Percentiles rank a stretch among this genome's conserved stretches.
These are phyloP conservation scores for Begonia fuchsioides DNA, from an alignment of 306 rosid species.

Conservation along the genomic window DNA sequence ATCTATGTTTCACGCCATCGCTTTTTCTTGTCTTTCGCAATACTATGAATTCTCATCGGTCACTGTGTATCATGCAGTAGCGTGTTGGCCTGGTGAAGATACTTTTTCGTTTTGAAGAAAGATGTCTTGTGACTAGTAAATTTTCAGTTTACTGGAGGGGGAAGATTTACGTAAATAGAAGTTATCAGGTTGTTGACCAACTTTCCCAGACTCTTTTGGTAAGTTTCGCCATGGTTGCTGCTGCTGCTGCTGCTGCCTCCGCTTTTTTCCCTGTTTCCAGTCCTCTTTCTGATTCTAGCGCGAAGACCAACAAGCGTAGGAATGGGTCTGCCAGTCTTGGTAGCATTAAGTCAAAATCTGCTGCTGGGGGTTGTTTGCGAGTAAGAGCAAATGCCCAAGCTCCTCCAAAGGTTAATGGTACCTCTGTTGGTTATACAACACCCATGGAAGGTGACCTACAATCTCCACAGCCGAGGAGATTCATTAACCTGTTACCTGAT, in stretches of 20 bases:
- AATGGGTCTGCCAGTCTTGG: slow-evolving; percentile 31
- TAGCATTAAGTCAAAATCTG: slow-evolving; percentile 41
- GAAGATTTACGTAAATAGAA: slow-evolving; percentile 7
- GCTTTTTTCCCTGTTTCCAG: slow-evolving; percentile 58
- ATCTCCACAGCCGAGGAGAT: slow-evolving; percentile 69
- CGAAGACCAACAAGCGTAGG: slow-evolving; percentile 35
- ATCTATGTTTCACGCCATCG: too few relatives aligned
- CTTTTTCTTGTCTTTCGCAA: too few relatives aligned
- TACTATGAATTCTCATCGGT: slow-evolving; percentile 9
- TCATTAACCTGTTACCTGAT: slow-evolving; percentile 90
- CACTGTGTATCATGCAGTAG: slow-evolving; percentile 2
- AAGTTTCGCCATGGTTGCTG: slow-evolving; percentile 70
- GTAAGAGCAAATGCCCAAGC: slow-evolving; percentile 90
- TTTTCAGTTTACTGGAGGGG: slow-evolving; percentile 3
- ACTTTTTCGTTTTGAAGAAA: slow-evolving; percentile 1
- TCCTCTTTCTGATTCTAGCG: slow-evolving; percentile 31
- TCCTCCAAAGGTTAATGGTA: slow-evolving; percentile 79
- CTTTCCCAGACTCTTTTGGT: slow-evolving; percentile 11
- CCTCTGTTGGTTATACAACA: slow-evolving; percentile 34
- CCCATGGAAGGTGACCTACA: slow-evolving; percentile 36
- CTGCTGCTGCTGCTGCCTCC: slow-evolving; percentile 72
- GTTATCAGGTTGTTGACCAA: slow-evolving; percentile 10
- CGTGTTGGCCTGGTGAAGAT: background rate
- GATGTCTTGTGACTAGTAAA: background rate
- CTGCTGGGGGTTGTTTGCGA: slow-evolving; percentile 44